Conservation (phyloP, 257 asterid species). For the Solanum commersonii region DNA sequence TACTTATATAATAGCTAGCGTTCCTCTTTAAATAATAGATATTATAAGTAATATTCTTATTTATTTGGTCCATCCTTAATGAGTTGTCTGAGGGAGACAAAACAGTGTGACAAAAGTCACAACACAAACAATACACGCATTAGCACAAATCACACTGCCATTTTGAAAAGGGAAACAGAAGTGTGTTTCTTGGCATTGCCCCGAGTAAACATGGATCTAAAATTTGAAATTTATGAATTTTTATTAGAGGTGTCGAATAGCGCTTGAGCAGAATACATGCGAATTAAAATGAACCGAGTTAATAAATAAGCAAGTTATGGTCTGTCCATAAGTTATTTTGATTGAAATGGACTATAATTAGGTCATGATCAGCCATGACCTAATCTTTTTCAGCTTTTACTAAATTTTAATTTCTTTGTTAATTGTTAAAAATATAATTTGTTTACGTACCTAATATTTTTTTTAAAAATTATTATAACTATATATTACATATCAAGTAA, state of each 20-base stretch:
- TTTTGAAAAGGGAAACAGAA: not conserved
- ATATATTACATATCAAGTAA: not conserved
- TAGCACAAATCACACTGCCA: not conserved
- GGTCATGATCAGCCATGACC: fast-evolving
- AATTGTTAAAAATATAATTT: not conserved
- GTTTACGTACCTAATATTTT: not conserved
- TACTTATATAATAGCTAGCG: not conserved
- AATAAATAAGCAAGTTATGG: not conserved
- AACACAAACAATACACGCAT: not conserved
- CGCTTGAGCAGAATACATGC: fast-evolving
- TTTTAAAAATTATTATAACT: not conserved
- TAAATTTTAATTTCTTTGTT: not conserved
- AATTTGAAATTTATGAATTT: not conserved
- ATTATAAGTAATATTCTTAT: not conserved
- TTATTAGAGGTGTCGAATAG: not conserved
- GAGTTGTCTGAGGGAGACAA: not conserved
- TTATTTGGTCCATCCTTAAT: not conserved
- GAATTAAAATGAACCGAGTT: fast-evolving
- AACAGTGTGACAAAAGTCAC: not conserved
- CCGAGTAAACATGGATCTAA: not conserved
- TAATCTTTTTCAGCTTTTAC: not conserved
- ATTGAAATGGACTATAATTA: not conserved
- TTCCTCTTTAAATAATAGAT: not conserved
- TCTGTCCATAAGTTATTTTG: not conserved
- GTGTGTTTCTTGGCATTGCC: not conserved